Percentiles rank a stretch among this genome's conserved stretches.
These are phyloP conservation scores for Chrysochromulina parva DNA, from an alignment of 78 protist species.

Conservation along the genomic window DNA sequence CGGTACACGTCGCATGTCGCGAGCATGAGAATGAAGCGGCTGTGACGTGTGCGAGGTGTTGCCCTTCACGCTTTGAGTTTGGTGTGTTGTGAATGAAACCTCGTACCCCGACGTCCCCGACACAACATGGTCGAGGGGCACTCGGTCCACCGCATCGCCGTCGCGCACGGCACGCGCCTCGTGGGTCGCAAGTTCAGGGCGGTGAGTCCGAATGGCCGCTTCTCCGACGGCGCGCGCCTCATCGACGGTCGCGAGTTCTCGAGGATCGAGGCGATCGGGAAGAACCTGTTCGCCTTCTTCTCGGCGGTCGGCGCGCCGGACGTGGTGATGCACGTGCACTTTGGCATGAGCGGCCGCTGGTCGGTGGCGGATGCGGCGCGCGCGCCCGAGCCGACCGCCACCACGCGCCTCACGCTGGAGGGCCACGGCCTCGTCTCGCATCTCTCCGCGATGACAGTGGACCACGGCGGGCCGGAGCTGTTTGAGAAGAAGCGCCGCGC, in stretches of 20 bases:
- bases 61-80: no score
- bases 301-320: neutral
- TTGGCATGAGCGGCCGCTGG: constrained; percentile 6
- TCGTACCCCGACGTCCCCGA: no score
- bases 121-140: constrained; percentile 32
- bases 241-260: neutral
- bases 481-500: neutral
- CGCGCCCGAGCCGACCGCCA: neutral
- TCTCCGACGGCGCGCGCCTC: neutral
- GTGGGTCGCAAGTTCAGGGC: neutral
- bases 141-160: neutral
- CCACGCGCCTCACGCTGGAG: neutral
- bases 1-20: no score
- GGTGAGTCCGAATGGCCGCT: neutral
- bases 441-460: constrained; percentile 14
- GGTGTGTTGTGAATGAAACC: no score
- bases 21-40: no score
- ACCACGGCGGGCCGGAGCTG: neutral
- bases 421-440: neutral
- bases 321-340: constrained; percentile 1
- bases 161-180: neutral
- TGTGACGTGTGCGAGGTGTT: no score
- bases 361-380: neutral
- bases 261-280: neutral
- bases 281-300: constrained; percentile 26